These are phyloP conservation scores for Pichia paraexigua DNA, from an alignment of 805 yeast species.

Conservation along the genomic window DNA sequence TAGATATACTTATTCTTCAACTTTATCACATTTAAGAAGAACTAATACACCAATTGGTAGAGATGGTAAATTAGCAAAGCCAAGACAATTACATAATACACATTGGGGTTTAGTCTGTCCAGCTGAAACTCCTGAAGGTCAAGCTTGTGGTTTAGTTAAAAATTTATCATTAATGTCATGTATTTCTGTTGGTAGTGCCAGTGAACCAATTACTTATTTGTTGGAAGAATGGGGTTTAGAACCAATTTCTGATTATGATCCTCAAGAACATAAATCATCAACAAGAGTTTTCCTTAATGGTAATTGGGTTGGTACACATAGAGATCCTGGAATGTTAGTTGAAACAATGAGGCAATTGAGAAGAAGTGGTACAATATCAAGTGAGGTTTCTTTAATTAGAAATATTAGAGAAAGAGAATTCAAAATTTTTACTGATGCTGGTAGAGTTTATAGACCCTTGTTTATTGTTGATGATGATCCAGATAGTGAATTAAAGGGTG, in stretches of 20 bases:
- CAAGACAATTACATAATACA: conserved; percentile 97
- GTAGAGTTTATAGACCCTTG: conserved; percentile 94
- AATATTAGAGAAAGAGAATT: conserved; percentile 96
- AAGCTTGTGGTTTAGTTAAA: conserved; percentile 98
- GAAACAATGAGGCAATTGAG: conserved; percentile 86
- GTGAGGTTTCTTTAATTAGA: conserved; percentile 94
- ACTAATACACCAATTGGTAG: conserved; percentile 99
- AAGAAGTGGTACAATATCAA: conserved; percentile 90
- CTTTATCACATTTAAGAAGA: conserved; percentile 96
- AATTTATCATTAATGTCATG: conserved; percentile 94
- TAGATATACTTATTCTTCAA: conserved; percentile 97
- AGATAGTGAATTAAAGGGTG: conserved; percentile 60
- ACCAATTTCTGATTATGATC: conserved; percentile 91
- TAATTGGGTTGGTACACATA: conserved; percentile 98
- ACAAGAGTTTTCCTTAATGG: conserved; percentile 96
- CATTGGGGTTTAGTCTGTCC: conserved; percentile 99
- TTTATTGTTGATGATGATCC: conserved; percentile 87
- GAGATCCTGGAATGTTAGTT: conserved; percentile 89
- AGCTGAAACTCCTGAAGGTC: conserved; percentile 99
- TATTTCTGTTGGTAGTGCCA: conserved; percentile 96
- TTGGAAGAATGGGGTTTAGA: conserved; percentile 99
- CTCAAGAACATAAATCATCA: conserved; percentile 83
- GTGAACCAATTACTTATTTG: conserved; percentile 87
- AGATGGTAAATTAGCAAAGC: conserved; percentile 98
- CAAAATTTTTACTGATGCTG: conserved; percentile 96